A percentile compares a stretch with the other conserved stretches of the same genome.
phyloP scores from a whole-genome alignment of 2,329 filamentous ascomycete genomes.

The Fonsecaea pugnacius region DNA sequence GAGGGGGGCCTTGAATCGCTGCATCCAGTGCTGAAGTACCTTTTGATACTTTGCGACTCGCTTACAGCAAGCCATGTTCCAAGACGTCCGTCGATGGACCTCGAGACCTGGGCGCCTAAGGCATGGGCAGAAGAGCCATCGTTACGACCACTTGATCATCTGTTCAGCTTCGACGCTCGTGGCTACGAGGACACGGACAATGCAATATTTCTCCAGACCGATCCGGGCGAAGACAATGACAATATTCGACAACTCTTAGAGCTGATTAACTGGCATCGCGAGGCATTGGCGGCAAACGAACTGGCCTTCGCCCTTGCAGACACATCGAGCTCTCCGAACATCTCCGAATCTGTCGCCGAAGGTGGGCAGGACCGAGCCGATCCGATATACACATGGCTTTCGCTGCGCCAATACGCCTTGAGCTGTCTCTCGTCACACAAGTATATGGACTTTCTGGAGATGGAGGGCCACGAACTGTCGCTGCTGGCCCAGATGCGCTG shows the following conservation, averaged over 20 bases:
- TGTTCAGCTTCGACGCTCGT: slow-evolving; percentile 19
- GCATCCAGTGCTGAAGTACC: slow-evolving; percentile 20
- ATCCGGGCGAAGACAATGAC: not conserved
- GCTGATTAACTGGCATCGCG: slow-evolving; percentile 20
- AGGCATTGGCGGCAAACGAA: slow-evolving; percentile 17
- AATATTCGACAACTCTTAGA: slow-evolving; percentile 1
- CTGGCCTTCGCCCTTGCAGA: slow-evolving; percentile 4
- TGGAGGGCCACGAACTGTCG: not conserved
- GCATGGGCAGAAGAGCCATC: slow-evolving; percentile 18
- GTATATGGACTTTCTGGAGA: slow-evolving; percentile 22
- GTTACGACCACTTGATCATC: slow-evolving; percentile 13
- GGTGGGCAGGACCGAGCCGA: slow-evolving; percentile 2
- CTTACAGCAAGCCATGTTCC: slow-evolving; percentile 22
- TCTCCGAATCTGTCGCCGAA: not conserved
- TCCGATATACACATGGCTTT: slow-evolving; percentile 22
- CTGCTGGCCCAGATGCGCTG: slow-evolving; percentile 7
- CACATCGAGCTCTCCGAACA: not conserved
- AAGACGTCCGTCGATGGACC: slow-evolving; percentile 18
- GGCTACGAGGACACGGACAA: slow-evolving; percentile 10
- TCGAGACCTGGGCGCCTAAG: slow-evolving; percentile 21
- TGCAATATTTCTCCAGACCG: slow-evolving; percentile 3
- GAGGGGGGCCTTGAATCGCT: slow-evolving; percentile 21
- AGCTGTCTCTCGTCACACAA: slow-evolving; percentile 7
- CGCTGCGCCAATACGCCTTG: slow-evolving; percentile 23
- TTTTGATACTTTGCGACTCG: slow-evolving; percentile 20